These are phyloP conservation scores for Vitis hybrid DNA, from an alignment of 177 flowering plant genomes.

Conservation along the genomic window DNA sequence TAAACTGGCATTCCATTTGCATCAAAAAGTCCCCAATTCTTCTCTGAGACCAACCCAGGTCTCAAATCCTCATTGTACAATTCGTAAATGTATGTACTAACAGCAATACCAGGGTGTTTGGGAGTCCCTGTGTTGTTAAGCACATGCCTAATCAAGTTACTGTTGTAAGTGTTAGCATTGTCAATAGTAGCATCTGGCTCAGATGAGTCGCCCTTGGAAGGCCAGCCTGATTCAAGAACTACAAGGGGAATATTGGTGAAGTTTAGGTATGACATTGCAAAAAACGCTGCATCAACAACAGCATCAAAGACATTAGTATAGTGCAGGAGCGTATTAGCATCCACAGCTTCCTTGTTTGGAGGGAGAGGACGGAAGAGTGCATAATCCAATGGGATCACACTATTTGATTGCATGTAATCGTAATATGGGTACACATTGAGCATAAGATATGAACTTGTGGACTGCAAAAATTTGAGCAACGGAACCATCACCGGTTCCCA, in stretches of 20 bases:
- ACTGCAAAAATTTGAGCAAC: conserved; percentile 68
- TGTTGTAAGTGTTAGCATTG: conserved; percentile 81
- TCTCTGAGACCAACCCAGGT: conserved; percentile 66
- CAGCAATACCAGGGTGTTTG: conserved; percentile 69
- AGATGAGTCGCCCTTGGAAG: conserved; percentile 69
- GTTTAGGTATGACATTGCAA: conserved; percentile 69
- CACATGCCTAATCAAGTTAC: conserved; percentile 75
- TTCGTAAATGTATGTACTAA: conserved; percentile 83
- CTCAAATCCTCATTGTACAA: conserved; percentile 80
- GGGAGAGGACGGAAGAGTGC: conserved; percentile 82
- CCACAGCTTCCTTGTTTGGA: conserved; percentile 86
- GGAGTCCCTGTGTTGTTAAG: conserved; percentile 84
- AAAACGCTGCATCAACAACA: conserved; percentile 73
- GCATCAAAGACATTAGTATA: conserved; percentile 88
- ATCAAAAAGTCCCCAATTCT: conserved; percentile 87
- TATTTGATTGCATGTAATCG: conserved; percentile 78
- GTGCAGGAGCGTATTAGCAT: conserved; percentile 74
- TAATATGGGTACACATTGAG: conserved; percentile 86
- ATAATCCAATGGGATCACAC: conserved; percentile 77
- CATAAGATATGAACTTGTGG: conserved; percentile 70
- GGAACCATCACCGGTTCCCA: conserved; percentile 75
- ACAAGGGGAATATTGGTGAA: conserved; percentile 66
- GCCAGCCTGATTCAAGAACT: conserved; percentile 87
- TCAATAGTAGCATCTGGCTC: conserved; percentile 72
- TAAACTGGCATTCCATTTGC: conserved; percentile 66